Percentiles rank a stretch among this genome's conserved stretches.
phyloP scores from a whole-genome alignment of 2,329 filamentous ascomycete species.

The Lachnellula hyalina region DNA sequence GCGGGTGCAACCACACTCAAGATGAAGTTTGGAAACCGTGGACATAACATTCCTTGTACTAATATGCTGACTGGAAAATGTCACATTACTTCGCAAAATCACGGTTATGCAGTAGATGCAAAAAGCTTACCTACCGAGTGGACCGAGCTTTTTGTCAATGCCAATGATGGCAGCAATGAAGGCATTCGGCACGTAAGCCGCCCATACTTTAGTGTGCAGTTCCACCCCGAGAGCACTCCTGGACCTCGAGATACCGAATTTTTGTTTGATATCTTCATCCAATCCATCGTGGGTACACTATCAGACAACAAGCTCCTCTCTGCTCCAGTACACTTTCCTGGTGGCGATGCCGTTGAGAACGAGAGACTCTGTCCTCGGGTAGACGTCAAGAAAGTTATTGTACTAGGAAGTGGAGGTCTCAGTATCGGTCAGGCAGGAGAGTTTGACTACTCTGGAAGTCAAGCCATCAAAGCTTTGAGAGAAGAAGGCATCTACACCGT shows the following conservation, averaged over 20 bases:
- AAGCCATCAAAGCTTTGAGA: constrained; percentile 97
- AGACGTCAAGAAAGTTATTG: constrained; percentile 86
- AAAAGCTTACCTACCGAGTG: constrained; percentile 70
- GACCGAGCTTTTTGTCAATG: constrained; percentile 95
- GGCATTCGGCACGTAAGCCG: constrained; percentile 82
- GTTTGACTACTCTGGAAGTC: constrained; percentile 97
- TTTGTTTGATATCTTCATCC: constrained; percentile 93
- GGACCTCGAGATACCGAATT: constrained; percentile 94
- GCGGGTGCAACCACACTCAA: constrained; percentile 81
- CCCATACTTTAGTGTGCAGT: constrained; percentile 99
- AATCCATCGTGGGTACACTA: constrained; percentile 70
- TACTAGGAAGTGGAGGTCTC: constrained; percentile 89
- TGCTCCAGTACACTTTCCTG: constrained; percentile 78
- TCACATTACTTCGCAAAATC: constrained; percentile 98
- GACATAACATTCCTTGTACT: constrained; percentile 97
- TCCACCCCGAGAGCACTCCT: constrained; percentile 95
- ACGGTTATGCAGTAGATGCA: constrained; percentile 90
- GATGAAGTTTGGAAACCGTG: constrained; percentile 99
- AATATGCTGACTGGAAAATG: constrained; percentile 93
- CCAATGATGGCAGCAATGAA: constrained; percentile 97
- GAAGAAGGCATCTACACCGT: constrained; percentile 98
- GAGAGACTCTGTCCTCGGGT: constrained; percentile 70
- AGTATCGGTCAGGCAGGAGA: constrained; percentile 98
- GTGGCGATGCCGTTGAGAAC: constrained; percentile 76
- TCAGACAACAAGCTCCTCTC: constrained; percentile 61